Base-by-base conservation (phyloP, 495 filamentous ascomycete genomes). In the Wilcoxina mikolae region DNA sequence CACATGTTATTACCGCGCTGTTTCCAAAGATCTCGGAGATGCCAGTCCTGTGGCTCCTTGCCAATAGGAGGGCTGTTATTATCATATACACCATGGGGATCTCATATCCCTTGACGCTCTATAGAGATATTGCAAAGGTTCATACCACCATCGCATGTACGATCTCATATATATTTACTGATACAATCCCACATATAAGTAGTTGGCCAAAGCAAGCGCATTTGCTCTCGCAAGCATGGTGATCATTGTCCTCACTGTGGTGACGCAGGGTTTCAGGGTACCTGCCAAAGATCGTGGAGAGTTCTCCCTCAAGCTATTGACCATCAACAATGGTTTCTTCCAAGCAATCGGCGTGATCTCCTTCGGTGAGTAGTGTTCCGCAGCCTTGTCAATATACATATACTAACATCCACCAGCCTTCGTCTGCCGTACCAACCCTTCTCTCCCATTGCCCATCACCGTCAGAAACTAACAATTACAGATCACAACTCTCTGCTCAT, bases 261-360 rank as follows among this genome's bases (percentile, higher is more conserved):
- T 95, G 25, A 86, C 85, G 7, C 88, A 96, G 68, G 83, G 85
- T 10, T 76, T 78, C 44, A 73, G 79, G 38, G 82, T 87, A 11
- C 82, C 88, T 1, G 53, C 67, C 24, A 82, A 87, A 45, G 73
- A 76, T 4, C 75, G 79, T 56, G 93, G 91, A 15, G 71, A 74
- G 27, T 75, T 94, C 46, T 77, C 73, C 52, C 76, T 68, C 43
- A 72, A 78, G 11, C 61, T 85, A 39, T 67, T 95, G 44, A 75
- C 82, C 2, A 71, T 95, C 59, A 87, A 90, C 61, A 74, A 76
- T 51, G 93, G 89, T 26, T 80, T 98, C 44, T 93, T 95, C 60
- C 87, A 95, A 67, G 90, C 91, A 15, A 84, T 96, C 58, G 91
- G 93, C 20, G 90, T 96, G 35, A 98, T 98, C 60, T 95, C 90